Evolutionary conservation across 2,329 filamentous ascomycete species (phyloP).

Genomic region (Fusarium sp.): DNA sequence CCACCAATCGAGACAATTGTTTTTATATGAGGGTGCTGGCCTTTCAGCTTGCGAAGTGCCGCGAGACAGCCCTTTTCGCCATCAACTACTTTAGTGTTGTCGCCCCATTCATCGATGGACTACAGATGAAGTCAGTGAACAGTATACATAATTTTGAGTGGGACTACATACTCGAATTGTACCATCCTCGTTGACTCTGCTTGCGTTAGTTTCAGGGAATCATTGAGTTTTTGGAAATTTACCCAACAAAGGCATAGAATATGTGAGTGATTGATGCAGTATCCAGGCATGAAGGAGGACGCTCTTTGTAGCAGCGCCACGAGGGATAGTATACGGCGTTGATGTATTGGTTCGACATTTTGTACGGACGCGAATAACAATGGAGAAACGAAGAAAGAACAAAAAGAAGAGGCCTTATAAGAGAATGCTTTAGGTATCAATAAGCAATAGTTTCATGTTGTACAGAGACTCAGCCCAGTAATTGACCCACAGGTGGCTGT

Average conservation of each 20-base stretch:
- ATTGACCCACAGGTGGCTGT: not conserved
- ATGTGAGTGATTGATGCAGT: slow-evolving; percentile 68
- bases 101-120: slow-evolving; percentile 70
- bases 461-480: slow-evolving; percentile 9
- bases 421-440: not conserved
- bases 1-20: slow-evolving; percentile 74
- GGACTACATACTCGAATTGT: slow-evolving; percentile 52
- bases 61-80: slow-evolving; percentile 68
- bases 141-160: not conserved
- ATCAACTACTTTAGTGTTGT: slow-evolving; percentile 68
- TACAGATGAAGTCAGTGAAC: slow-evolving; percentile 21
- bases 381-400: not conserved
- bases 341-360: slow-evolving; percentile 35
- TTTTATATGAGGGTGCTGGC: slow-evolving; percentile 63
- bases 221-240: not conserved
- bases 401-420: not conserved
- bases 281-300: slow-evolving; percentile 67
- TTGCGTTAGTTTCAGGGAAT: slow-evolving; percentile 10
- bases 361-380: not conserved
- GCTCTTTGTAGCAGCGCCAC: slow-evolving; percentile 69
- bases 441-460: slow-evolving; percentile 14
- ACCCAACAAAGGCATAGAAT: slow-evolving; percentile 72
- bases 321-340: slow-evolving; percentile 71
- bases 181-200: slow-evolving; percentile 48
- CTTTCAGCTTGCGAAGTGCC: slow-evolving; percentile 68